phyloP scores from a whole-genome alignment of 2,329 filamentous ascomycete species.

The Diplodia sapinea region DNA sequence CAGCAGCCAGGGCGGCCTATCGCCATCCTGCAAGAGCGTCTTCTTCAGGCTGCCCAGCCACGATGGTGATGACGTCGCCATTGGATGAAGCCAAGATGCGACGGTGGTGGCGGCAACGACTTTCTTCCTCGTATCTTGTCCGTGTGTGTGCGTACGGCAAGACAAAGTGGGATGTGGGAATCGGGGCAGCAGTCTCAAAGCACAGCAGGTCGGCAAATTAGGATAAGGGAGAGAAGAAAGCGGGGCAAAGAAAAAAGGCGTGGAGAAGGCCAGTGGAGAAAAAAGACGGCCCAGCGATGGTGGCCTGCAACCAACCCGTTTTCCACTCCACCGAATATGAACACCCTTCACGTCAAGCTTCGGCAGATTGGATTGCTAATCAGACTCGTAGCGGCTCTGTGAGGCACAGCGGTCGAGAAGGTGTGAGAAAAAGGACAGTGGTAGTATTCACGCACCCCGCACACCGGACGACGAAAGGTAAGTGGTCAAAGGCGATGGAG shows the following conservation, averaged over 20 bases:
- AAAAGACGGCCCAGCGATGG: neutral
- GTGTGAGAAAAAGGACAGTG: too few relatives aligned
- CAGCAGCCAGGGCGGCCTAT: constrained; percentile 41
- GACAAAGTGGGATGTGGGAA: neutral
- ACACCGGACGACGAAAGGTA: neutral
- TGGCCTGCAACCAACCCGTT: neutral
- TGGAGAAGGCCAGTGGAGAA: constrained; percentile 2
- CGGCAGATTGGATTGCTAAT: neutral
- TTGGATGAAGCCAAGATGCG: neutral
- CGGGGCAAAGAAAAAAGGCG: neutral
- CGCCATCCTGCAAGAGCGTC: constrained; percentile 10
- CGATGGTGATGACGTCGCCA: constrained; percentile 12
- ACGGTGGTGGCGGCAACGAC: neutral
- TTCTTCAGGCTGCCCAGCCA: constrained; percentile 6
- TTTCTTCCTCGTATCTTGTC: neutral
- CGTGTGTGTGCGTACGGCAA: neutral
- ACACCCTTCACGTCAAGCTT: neutral
- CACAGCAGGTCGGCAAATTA: too few relatives aligned
- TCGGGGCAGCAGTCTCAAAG: neutral
- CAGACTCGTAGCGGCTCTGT: neutral
- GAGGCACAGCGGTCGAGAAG: neutral
- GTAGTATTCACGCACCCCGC: neutral
- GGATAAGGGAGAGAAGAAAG: neutral
- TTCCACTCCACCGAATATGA: neutral
- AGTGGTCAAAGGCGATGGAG: neutral